Evolutionary conservation across 2,329 filamentous ascomycete species (phyloP).

Genomic region (Pseudogymnoascus sp.): DNA sequence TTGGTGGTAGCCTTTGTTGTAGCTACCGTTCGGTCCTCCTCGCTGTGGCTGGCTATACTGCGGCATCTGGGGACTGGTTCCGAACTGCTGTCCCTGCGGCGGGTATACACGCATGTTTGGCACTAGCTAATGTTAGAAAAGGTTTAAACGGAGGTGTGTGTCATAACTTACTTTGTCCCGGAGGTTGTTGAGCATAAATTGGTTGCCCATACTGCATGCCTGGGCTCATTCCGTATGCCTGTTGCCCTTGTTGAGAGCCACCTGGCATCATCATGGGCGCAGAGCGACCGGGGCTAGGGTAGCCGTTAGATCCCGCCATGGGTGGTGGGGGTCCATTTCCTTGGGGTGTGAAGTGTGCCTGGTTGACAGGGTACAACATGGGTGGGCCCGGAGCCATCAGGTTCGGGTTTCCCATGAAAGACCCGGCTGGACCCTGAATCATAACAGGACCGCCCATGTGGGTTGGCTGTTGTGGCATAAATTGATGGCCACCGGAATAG

Average conservation of each 20-base stretch:
- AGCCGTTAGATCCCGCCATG: conserved; percentile 66
- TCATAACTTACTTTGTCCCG: conserved; percentile 63
- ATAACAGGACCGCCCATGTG: conserved; percentile 77
- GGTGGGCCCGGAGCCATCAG: conserved; percentile 64
- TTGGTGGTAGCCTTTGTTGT: conserved; percentile 44
- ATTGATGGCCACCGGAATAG: conserved; percentile 66
- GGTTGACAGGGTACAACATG: conserved; percentile 77
- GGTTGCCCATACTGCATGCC: conserved; percentile 54
- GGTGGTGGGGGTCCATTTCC: conserved; percentile 49
- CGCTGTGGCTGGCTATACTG: conserved; percentile 55
- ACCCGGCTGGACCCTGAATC: conserved; percentile 66
- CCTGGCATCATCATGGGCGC: conserved; percentile 94
- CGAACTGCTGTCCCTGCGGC: conserved; percentile 56
- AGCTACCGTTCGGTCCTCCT: conserved; percentile 48
- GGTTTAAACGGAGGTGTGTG: conserved; percentile 19
- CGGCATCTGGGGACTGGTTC: conserved; percentile 57
- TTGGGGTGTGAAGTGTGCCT: conserved; percentile 57
- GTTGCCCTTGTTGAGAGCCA: conserved; percentile 78
- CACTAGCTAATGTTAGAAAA: conserved; percentile 45
- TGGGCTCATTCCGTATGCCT: conserved; percentile 69
- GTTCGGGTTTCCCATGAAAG: conserved; percentile 67
- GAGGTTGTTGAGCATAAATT: conserved; percentile 63
- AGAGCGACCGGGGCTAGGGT: conserved; percentile 79
- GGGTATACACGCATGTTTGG: conserved; percentile 56
- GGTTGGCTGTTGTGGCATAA: conserved; percentile 62